Evolutionary conservation across 1,284 basidiomycete genomes (phyloP), one percentile per base, ranked within the genome.

Genomic region (Ceratorhiza oryzae-sativae): DNA sequence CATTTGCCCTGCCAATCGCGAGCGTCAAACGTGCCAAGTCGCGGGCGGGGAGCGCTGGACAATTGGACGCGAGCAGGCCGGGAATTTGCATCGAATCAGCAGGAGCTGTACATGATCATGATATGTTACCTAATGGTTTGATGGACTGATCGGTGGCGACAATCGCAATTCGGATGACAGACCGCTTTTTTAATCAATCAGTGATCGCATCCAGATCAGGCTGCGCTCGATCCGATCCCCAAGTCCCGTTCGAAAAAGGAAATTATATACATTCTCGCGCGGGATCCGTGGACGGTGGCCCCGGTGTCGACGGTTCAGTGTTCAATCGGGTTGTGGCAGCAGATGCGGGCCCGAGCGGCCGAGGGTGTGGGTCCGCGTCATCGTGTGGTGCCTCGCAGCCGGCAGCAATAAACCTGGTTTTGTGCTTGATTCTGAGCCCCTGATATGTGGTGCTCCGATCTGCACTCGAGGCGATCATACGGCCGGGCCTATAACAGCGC

Each of bases 11-110:
- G 41, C 58, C 58, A 60, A 60, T 6, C 39, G n/a, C 39, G 20
- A 41, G 39, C 39, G 15, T 45, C 45, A 60, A 30, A 12, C 34
- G 34, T 34, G 53, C 15, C 53, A n/a, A 60, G 39, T 60, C 20
- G 36, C 9, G 10, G 10, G 23, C 41, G 23, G 58, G 58, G 23
- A 4, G 12, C 23, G 58, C 23, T 60, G 20, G 23, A 41, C 53
- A 56, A 56, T 39, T 3, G 12, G 13, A 3, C 10, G 58, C 58
- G 58, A 60, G 58, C 45, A 60, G 58, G 45, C 42, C 39, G 12
- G 6, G 58, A 60, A 60, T 60, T 60, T 60, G 39, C 42, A 60
- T 23, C 5, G 58, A 32, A n/a, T n/a, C n/a, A n/a, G n/a, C n/a
- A n/a, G n/a, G n/a, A n/a, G n/a, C n/a, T n/a, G n/a, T n/a, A n/a